Conservation (phyloP, 768 basidiomycete genomes). For the Asterophora parasitica region DNA sequence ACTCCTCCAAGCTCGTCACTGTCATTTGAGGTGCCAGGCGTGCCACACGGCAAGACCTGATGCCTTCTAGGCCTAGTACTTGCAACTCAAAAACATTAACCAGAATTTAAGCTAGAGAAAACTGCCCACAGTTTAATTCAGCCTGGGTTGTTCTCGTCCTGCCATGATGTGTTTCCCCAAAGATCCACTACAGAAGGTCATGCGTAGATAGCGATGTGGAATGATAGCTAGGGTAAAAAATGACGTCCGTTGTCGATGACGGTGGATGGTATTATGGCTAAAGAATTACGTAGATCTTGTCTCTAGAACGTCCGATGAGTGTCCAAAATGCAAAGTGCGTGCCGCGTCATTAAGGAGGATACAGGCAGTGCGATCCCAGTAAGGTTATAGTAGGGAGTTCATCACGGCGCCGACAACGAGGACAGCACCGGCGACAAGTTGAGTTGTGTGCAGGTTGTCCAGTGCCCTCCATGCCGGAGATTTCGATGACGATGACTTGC, state of each 20-base stretch:
- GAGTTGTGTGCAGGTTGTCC: neutral
- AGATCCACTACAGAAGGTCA: too few relatives aligned
- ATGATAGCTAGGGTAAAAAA: too few relatives aligned
- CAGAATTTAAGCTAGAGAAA: too few relatives aligned
- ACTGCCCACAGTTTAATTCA: too few relatives aligned
- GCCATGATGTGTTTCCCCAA: too few relatives aligned
- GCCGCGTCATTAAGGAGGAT: neutral
- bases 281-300: neutral
- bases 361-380: neutral
- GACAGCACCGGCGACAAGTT: neutral
- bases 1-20: too few relatives aligned
- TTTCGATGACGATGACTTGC: conserved; percentile 6
- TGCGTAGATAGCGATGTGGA: too few relatives aligned
- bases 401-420: neutral
- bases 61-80: too few relatives aligned
- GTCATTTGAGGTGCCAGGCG: too few relatives aligned
- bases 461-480: conserved; percentile 8
- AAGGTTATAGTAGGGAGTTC: neutral
- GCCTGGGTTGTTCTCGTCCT: too few relatives aligned
- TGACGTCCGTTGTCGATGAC: conserved; percentile 52
- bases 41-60: too few relatives aligned
- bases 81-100: too few relatives aligned
- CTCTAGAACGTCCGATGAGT: neutral
- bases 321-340: neutral
- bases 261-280: neutral